phyloP scores from a whole-genome alignment of 306 rosid species.

The Casuarina equisetifolia region DNA sequence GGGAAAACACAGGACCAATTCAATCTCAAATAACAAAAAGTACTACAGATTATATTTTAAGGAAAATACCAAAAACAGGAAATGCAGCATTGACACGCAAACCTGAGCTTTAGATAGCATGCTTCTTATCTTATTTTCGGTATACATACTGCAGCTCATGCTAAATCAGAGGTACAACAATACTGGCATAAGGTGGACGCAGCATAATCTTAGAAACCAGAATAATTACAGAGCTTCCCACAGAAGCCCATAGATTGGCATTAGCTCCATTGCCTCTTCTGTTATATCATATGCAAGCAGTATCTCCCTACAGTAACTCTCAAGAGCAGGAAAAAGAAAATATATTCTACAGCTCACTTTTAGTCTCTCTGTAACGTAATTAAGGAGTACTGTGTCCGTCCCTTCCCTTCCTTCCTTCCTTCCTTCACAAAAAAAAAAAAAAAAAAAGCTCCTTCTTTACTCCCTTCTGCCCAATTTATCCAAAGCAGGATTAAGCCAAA shows the following conservation, averaged over 20 bases:
- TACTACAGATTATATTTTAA: background rate
- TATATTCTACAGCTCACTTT: background rate
- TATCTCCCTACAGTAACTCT: background rate
- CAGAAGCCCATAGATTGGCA: background rate
- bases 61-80: background rate
- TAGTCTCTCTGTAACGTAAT: background rate
- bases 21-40: background rate
- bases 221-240: background rate
- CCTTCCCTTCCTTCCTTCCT: background rate
- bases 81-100: background rate
- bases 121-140: background rate
- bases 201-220: background rate
- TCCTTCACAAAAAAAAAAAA: too few relatives aligned
- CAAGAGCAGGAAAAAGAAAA: background rate
- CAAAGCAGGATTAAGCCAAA: too few relatives aligned
- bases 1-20: background rate
- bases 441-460: background rate
- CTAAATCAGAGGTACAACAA: background rate
- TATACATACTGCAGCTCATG: background rate
- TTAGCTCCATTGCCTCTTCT: background rate
- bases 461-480: too few relatives aligned
- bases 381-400: background rate
- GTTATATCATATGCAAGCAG: background rate
- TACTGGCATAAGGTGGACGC: background rate
- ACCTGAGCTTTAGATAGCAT: background rate